These are phyloP conservation scores for Aspergillus quadrilineatus DNA, from an alignment of 2,329 filamentous ascomycete genomes.

Conservation along the genomic window DNA sequence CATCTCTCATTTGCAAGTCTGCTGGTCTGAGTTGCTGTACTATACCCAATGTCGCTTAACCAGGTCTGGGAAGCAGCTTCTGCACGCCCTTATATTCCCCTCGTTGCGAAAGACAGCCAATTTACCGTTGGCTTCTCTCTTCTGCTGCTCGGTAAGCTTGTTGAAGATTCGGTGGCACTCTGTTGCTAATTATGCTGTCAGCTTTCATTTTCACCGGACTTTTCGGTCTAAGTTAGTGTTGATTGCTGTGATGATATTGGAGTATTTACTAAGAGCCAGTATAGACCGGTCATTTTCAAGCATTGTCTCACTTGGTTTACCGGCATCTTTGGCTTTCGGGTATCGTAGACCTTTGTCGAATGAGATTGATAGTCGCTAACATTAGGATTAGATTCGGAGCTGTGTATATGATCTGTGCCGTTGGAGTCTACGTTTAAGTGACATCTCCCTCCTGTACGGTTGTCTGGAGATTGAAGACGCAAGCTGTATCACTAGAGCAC, in stretches of 20 bases:
- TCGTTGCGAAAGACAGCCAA: conserved; percentile 77
- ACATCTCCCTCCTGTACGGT: conserved; percentile 31
- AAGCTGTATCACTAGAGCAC: conserved; percentile 35
- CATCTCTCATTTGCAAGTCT: conserved; percentile 1
- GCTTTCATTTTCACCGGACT: conserved; percentile 69
- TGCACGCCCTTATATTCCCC: conserved; percentile 77
- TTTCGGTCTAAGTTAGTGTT: conserved; percentile 77
- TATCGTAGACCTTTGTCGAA: conserved; percentile 45
- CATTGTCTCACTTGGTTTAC: conserved; percentile 74
- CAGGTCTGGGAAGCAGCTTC: conserved; percentile 93
- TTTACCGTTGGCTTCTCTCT: conserved; percentile 78
- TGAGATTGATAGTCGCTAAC: conserved; percentile 14
- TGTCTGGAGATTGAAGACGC: conserved; percentile 29
- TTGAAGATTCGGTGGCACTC: neutral
- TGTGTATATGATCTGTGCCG: conserved; percentile 98
- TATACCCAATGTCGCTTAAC: conserved; percentile 63
- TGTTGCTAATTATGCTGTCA: conserved; percentile 29
- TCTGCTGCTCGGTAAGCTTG: conserved; percentile 60
- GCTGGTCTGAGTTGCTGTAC: conserved; percentile 6
- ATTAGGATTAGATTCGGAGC: conserved; percentile 70
- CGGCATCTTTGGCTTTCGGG: conserved; percentile 87
- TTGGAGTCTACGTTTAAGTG: conserved; percentile 90
- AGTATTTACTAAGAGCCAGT: neutral
- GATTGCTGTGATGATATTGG: neutral
- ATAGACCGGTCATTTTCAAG: conserved; percentile 78